A percentile compares a stretch with the other conserved stretches of the same genome.
Conservation (phyloP, 768 basidiomycete species). For the Termitomyces sp. region DNA sequence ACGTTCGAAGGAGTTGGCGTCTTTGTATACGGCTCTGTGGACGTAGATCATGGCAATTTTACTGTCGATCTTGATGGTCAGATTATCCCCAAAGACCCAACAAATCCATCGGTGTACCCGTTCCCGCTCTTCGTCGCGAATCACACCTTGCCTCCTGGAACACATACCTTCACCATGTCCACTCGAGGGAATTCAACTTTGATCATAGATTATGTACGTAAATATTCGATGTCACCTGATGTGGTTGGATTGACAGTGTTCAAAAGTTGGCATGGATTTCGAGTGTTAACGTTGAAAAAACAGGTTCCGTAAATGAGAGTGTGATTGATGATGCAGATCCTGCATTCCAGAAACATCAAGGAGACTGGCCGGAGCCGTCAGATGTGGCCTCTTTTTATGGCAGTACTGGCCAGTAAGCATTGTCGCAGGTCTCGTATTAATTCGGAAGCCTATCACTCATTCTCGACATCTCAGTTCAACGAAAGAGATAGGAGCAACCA, state of each 20-base stretch:
- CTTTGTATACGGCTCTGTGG: neutral
- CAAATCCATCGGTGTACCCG: neutral
- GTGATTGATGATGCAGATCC: slow-evolving; percentile 6
- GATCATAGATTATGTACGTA: slow-evolving; percentile 3
- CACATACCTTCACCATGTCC: neutral
- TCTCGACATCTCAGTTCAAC: neutral
- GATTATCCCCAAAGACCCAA: neutral
- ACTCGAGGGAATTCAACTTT: neutral
- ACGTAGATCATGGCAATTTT: slow-evolving; percentile 4
- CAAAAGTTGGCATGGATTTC: slow-evolving; percentile 8
- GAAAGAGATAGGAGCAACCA: neutral
- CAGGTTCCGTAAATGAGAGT: neutral
- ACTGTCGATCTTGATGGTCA: slow-evolving; percentile 6
- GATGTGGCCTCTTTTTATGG: neutral
- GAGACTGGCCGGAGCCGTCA: neutral
- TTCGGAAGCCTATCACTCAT: neutral
- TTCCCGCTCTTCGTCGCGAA: neutral
- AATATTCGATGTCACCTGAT: neutral
- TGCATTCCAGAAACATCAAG: neutral
- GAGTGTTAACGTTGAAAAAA: neutral
- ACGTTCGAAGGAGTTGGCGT: slow-evolving; percentile 6
- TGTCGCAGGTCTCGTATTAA: neutral
- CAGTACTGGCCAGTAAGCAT: slow-evolving; percentile 6
- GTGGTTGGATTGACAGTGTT: neutral
- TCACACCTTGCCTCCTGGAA: neutral